phyloP scores from a whole-genome alignment of 306 rosid genomes.

The Casuarina cunninghamiana region DNA sequence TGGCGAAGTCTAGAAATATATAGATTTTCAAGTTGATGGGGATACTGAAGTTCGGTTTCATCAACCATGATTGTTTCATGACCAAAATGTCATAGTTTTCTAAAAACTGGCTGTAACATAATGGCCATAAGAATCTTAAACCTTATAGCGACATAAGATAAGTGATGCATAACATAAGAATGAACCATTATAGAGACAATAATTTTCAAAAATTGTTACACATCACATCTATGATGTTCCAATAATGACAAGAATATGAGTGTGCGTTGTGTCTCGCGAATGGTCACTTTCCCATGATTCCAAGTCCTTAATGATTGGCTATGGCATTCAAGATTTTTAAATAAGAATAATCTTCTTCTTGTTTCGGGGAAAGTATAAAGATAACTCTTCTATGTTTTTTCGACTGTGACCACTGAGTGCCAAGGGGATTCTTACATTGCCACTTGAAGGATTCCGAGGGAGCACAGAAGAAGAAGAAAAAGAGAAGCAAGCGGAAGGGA shows the following conservation, averaged over 20 bases:
- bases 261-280: background rate
- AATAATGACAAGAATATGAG: background rate
- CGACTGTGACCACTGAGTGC: background rate
- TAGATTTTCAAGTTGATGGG: slow-evolving; percentile 69
- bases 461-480: too few relatives aligned
- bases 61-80: slow-evolving; percentile 62
- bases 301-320: too few relatives aligned
- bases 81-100: slow-evolving; percentile 73
- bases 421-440: background rate
- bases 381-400: too few relatives aligned
- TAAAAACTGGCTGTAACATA: slow-evolving; percentile 70
- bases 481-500: too few relatives aligned
- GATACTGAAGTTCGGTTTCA: slow-evolving; percentile 73
- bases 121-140: slow-evolving; percentile 24
- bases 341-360: too few relatives aligned
- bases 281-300: background rate
- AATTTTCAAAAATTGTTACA: background rate
- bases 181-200: background rate
- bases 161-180: slow-evolving; percentile 1
- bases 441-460: too few relatives aligned
- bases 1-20: slow-evolving; percentile 38
- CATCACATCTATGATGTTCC: background rate
- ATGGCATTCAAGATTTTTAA: background rate
- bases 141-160: background rate
- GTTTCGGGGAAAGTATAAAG: too few relatives aligned